These are phyloP conservation scores for Spirogloea muscicola DNA, from an alignment of 139 green algal genomes.

Conservation along the genomic window DNA sequence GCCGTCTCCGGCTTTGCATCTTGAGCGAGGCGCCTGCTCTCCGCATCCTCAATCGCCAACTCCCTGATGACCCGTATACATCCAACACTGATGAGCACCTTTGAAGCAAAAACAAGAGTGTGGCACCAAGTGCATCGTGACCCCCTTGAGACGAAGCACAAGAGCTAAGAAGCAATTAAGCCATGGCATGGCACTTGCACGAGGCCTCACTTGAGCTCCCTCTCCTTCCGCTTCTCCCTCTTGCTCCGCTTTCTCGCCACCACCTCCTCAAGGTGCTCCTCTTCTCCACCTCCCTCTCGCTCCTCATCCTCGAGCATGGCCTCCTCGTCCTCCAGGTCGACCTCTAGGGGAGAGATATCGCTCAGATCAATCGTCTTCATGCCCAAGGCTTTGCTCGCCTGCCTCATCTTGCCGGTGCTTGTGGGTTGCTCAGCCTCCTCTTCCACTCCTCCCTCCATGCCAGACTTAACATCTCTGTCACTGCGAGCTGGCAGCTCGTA, in stretches of 20 bases:
- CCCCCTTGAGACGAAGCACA: background rate
- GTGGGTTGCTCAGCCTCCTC: background rate
- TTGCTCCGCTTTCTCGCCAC: background rate
- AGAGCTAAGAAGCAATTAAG: background rate
- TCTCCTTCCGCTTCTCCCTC: slow-evolving; percentile 45
- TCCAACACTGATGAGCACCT: background rate
- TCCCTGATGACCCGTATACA: slow-evolving; percentile 49
- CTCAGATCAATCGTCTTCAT: background rate
- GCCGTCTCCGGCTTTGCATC: slow-evolving; percentile 56
- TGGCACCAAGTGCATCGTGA: background rate
- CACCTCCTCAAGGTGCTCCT: background rate
- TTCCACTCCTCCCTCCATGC: background rate
- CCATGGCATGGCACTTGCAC: background rate
- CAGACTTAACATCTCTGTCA: too few relatives aligned
- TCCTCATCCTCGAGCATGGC: slow-evolving; percentile 46
- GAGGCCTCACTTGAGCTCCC: slow-evolving; percentile 41
- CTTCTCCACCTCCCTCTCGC: background rate
- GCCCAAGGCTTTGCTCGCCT: background rate
- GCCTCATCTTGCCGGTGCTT: too few relatives aligned
- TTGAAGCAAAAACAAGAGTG: background rate
- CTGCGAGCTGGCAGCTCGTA: too few relatives aligned
- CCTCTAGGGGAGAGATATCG: background rate
- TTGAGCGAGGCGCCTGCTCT: slow-evolving; percentile 57
- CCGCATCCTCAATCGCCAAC: slow-evolving; percentile 56
- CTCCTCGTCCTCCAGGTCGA: background rate